Base-by-base conservation (phyloP, 139 green algal species). In the Chlorella ohadii region DNA sequence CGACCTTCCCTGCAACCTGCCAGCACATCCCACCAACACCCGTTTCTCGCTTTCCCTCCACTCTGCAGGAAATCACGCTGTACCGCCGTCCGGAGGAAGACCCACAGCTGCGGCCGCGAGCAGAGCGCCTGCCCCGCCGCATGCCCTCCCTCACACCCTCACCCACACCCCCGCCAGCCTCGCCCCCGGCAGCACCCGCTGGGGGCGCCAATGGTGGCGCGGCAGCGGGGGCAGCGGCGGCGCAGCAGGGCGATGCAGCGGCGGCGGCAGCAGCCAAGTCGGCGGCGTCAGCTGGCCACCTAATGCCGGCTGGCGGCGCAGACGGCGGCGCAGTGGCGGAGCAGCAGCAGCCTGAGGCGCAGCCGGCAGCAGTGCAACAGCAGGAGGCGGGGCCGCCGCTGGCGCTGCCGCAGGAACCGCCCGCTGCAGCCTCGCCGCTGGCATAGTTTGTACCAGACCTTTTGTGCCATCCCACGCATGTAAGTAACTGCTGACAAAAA, bases 21-120 rank as follows among this genome's bases (percentile, higher is more conserved):
- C n/a, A n/a, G n/a, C n/a, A n/a, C n/a, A n/a, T n/a, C n/a, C n/a
- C n/a, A n/a, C n/a, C n/a, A n/a, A n/a, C n/a, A n/a, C n/a, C n/a
- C n/a, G n/a, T n/a, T n/a, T n/a, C n/a, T n/a, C n/a, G n/a, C n/a
- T n/a, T n/a, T n/a, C n/a, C n/a, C n/a, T n/a, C n/a, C n/a, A 38
- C 28, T 7, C 47, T 70, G 67, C 80, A 90, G 82, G 96, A 98
- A 83, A 97, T 98, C 47, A 78, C 79, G 59, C 86, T 99, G 63
- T 98, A 93, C 85, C 89, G 96, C 13, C 36, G 55, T 39, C 47
- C 70, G 28, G 41, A 71, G 12, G 75, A 81, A 34, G 34, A 81
- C 23, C 20, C n/a, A 16, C 25, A 25, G 75, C 51, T 31, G 47
- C 75, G 57, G 4, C 51, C 51, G 51, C 51, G 15, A 59, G 56